These are phyloP conservation scores for Lithohypha guttulata DNA, from an alignment of 2,329 filamentous ascomycete genomes.

Conservation along the genomic window DNA sequence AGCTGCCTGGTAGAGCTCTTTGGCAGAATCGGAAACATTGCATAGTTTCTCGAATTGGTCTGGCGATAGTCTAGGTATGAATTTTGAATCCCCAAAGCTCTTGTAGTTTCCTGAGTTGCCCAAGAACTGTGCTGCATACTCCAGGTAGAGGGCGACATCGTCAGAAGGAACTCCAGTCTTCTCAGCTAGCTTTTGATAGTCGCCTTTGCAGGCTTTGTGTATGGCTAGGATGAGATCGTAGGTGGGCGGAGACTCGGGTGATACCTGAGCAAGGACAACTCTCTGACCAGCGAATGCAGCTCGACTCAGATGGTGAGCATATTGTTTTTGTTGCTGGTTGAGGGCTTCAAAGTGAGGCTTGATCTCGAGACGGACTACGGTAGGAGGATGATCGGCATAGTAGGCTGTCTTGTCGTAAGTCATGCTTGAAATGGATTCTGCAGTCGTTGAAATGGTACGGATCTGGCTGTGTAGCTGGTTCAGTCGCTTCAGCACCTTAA, in stretches of 20 bases:
- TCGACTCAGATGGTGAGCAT: slow-evolving; percentile 74
- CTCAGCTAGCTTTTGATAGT: slow-evolving; percentile 58
- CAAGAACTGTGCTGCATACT: slow-evolving; percentile 69
- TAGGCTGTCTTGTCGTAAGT: slow-evolving; percentile 45
- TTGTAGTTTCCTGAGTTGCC: slow-evolving; percentile 80
- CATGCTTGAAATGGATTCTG: slow-evolving; percentile 9
- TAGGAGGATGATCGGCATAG: slow-evolving; percentile 81
- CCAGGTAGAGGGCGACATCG: slow-evolving; percentile 57
- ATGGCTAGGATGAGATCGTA: slow-evolving; percentile 70
- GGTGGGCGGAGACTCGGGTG: slow-evolving; percentile 69
- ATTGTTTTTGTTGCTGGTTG: slow-evolving; percentile 61
- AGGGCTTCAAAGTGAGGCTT: slow-evolving; percentile 76
- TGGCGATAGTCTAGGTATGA: slow-evolving; percentile 60
- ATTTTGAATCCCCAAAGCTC: slow-evolving; percentile 76
- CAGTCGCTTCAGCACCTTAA: slow-evolving; percentile 1
- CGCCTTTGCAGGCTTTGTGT: slow-evolving; percentile 53
- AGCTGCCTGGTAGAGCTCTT: slow-evolving; percentile 55
- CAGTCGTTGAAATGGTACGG: not conserved
- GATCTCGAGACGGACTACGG: slow-evolving; percentile 77
- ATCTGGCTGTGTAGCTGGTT: slow-evolving; percentile 2
- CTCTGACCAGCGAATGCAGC: slow-evolving; percentile 67
- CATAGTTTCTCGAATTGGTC: slow-evolving; percentile 56
- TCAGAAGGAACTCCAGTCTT: slow-evolving; percentile 55
- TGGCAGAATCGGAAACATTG: slow-evolving; percentile 47
- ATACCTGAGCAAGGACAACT: slow-evolving; percentile 70